These are phyloP conservation scores for Pythium chondricola DNA, from an alignment of 352 stramenopile genomes.

Conservation along the genomic window DNA sequence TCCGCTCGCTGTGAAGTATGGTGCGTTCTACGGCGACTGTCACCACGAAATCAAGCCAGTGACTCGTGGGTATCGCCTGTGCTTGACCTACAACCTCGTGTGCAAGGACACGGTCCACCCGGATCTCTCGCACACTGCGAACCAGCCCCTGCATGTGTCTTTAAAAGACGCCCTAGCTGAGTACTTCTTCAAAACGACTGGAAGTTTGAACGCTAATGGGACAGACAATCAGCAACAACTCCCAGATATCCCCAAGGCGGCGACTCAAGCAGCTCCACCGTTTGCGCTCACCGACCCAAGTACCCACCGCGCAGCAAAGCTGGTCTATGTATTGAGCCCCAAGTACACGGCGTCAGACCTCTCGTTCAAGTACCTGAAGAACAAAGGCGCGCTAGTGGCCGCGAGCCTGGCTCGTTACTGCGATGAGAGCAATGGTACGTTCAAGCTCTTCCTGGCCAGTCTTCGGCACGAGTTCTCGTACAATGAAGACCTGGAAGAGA, in stretches of 20 bases:
- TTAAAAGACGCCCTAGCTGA: constrained; percentile 3
- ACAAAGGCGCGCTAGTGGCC: constrained; percentile 5
- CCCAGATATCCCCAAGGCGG: background rate
- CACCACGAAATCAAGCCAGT: constrained; percentile 12
- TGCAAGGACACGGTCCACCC: background rate
- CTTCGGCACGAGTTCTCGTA: background rate
- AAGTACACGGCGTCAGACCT: constrained; percentile 12
- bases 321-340: constrained; percentile 9
- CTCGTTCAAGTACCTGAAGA: constrained; percentile 9
- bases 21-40: constrained; percentile 18
- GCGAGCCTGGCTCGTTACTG: constrained; percentile 7
- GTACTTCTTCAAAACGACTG: constrained; percentile 5
- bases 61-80: constrained; percentile 10
- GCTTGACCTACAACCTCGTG: constrained; percentile 17
- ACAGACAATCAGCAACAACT: background rate
- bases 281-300: constrained; percentile 2
- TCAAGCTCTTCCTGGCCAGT: constrained; percentile 5
- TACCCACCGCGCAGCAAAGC: background rate
- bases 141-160: constrained; percentile 1
- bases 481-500: background rate
- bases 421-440: constrained; percentile 4
- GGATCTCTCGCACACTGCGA: background rate
- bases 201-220: background rate
- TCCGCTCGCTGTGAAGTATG: constrained; percentile 12
- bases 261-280: background rate